Evolutionary conservation across 176 grass and related monocot genomes (phyloP), one percentile per base, ranked within the genome.

Genomic region (Cenchrus americanus): DNA sequence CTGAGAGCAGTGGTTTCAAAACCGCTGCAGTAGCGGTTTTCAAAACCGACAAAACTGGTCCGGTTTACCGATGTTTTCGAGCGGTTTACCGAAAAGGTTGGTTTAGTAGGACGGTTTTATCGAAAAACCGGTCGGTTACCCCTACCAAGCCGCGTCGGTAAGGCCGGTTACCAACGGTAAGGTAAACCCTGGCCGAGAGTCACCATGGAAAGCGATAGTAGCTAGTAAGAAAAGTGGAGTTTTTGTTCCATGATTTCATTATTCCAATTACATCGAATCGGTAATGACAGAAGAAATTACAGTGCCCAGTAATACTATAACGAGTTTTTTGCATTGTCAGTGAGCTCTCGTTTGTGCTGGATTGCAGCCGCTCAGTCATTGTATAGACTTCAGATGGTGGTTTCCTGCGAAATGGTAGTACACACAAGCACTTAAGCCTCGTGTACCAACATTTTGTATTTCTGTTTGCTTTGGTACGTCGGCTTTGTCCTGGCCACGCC

Each of bases 181-280:
- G n/a, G n/a, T n/a, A n/a, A n/a, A n/a, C n/a, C n/a, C n/a, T n/a
- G n/a, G 74, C 67, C 24, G 4, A 79, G 60, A 79, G 60, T 48
- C 69, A 54, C 54, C 9, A 21, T 79, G 68, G 76, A 84, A 84
- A 87, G 71, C 10, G 44, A 80, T 57, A 47, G 75, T n/a, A n/a
- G 53, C 73, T 78, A 66, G 49, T 34, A 71, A 79, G 71, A 64
- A 81, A 27, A 30, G 21, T 18, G 1, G 19, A 30, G n/a, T 75
- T 81, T 69, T 67, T 27, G 15, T 44, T 67, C 2, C 65, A 26
- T 58, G n/a, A 81, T 70, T 81, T 70, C 21, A 70, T 54, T 83
- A 51, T 30, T 30, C 1, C 24, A 69, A 61, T 81, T 74, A 51
- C 46, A 86, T 83, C 67, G 55, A 71, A 85, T 76, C 53, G 34